phyloP scores from a whole-genome alignment of 2,329 filamentous ascomycete species.

The Chaetomium olivaceum region DNA sequence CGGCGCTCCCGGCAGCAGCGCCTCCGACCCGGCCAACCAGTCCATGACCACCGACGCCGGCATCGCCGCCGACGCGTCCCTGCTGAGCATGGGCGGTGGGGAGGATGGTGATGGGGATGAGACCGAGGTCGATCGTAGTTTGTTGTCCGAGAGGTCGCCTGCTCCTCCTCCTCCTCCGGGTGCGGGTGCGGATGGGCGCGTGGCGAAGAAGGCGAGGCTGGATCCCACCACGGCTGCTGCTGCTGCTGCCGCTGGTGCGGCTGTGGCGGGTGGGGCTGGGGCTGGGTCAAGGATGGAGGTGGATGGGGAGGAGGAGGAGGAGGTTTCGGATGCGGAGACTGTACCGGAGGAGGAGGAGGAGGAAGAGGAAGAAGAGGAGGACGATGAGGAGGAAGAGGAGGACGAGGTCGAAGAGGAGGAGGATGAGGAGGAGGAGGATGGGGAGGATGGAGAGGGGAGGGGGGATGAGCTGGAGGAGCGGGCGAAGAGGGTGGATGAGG shows the following conservation, averaged over 20 bases:
- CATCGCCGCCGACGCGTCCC: conserved; percentile 35
- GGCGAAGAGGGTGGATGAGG: conserved; percentile 47
- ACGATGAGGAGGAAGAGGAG: conserved; percentile 45
- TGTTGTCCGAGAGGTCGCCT: not conserved
- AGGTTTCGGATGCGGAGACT: conserved; percentile 52
- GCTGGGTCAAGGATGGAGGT: conserved; percentile 49
- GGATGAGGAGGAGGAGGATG: conserved; percentile 61
- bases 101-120: conserved; percentile 25
- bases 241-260: conserved; percentile 36
- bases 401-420: conserved; percentile 62
- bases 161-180: not conserved
- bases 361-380: conserved; percentile 44
- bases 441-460: conserved; percentile 55
- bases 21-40: conserved; percentile 12
- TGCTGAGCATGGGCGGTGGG: conserved; percentile 36
- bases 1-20: conserved; percentile 27
- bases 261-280: conserved; percentile 17
- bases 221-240: too few relatives aligned
- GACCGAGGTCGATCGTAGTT: conserved; percentile 20
- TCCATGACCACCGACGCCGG: conserved; percentile 28
- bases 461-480: conserved; percentile 44
- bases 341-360: conserved; percentile 49
- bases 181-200: conserved; percentile 30
- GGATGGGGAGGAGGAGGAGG: conserved; percentile 46
- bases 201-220: conserved; percentile 43